Evolutionary conservation across 148 eudicot species (phyloP), one percentile per base, ranked within the genome.

Genomic region (Gaultheria prostrata): DNA sequence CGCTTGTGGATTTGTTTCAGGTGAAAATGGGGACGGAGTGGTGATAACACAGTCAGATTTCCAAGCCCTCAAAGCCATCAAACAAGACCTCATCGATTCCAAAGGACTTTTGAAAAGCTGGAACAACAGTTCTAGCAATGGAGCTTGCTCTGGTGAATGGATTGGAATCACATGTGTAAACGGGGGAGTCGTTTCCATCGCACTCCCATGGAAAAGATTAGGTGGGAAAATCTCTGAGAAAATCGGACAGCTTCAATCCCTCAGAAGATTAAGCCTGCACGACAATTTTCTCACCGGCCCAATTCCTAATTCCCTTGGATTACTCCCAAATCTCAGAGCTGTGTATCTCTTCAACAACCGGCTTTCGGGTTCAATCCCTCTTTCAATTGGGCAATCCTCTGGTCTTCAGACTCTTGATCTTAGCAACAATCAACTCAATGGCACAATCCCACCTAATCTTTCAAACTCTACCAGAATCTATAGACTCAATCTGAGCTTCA

Each of bases 61-160:
- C 80, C 90, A 90, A 89, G 87, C 94, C 1, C 89, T 95, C 10
- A 74, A 51, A 28, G 92, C 94, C 24, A 14, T 95, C 26, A 91
- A 94, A 71, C 89, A 80, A 0, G 93, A 92, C 18, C 63, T 95
- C 0, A 59, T 90, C 2, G 97, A 92, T 51, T 77, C 77, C 0
- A 86, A 85, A 43, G 91, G 92, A 39, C 81, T 88, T 26, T 79
- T 95, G 8, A 79, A 77, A 32, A 93, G 90, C 91, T 94, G 98
- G 95, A 92, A 92, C 54, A 92, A 92, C 54, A 90, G 88, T 24
- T 85, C 83, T 21, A 84, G 89, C 21, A 14, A 3, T 72, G 90
- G 87, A 61, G 92, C 92, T 26, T 95, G 98, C 76, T 91, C 96
- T 2, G 98, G 97, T 12, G 87, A 80, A n/a, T 95, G 98, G 98